These are phyloP conservation scores for Aureobasidium sp. DNA, from an alignment of 2,329 filamentous ascomycete genomes.

Conservation along the genomic window DNA sequence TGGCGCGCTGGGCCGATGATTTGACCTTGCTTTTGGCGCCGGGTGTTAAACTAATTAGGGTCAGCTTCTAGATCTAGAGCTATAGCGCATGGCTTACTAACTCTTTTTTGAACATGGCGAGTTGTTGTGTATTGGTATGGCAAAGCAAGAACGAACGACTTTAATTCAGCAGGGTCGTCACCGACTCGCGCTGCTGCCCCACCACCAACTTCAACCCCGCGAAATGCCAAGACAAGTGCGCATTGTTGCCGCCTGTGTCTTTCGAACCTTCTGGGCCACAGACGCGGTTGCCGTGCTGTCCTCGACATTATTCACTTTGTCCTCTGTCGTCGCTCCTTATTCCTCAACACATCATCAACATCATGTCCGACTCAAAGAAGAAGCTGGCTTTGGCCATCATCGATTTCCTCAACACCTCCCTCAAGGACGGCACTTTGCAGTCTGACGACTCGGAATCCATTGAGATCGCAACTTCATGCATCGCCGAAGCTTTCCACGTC, in stretches of 20 bases:
- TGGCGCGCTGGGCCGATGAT: slow-evolving; percentile 81
- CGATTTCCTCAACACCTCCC: slow-evolving; percentile 80
- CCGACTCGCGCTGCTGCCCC: slow-evolving; percentile 10
- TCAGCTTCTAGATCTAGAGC: background rate
- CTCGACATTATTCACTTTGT: background rate
- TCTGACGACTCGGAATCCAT: slow-evolving; percentile 87
- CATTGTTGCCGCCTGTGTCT: slow-evolving; percentile 4
- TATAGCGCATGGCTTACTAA: slow-evolving; percentile 35
- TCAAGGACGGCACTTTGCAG: slow-evolving; percentile 79
- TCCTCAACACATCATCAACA: background rate
- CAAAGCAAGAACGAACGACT: background rate
- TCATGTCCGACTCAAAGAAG: slow-evolving; percentile 51
- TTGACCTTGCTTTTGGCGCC: slow-evolving; percentile 93
- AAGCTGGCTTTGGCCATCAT: slow-evolving; percentile 94
- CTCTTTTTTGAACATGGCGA: slow-evolving; percentile 89
- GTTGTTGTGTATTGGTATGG: background rate
- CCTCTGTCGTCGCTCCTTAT: background rate
- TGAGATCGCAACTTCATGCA: slow-evolving; percentile 90
- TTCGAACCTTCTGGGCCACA: slow-evolving; percentile 4
- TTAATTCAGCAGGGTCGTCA: slow-evolving; percentile 4
- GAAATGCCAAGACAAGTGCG: slow-evolving; percentile 9
- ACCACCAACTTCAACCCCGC: slow-evolving; percentile 11
- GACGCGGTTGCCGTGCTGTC: background rate
- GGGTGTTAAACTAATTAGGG: slow-evolving; percentile 53
- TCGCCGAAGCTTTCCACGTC: slow-evolving; percentile 90